Conservation (phyloP, 106 monocot species). For the Dendrobium huoshanense region DNA sequence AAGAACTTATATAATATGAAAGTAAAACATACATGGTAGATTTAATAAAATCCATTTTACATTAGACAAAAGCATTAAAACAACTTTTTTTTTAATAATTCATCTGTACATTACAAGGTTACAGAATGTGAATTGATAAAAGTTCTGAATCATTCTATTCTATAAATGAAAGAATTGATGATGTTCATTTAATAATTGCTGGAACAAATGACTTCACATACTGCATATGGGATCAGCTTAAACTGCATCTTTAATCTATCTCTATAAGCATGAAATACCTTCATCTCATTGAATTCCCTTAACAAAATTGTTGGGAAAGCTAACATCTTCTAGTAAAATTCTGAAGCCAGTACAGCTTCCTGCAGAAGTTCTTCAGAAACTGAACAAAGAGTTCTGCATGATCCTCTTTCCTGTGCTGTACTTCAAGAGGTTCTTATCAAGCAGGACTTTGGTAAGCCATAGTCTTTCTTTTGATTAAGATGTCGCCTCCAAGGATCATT, state of each 20-base stretch:
- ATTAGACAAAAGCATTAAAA: too few relatives aligned
- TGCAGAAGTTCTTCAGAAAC: neutral
- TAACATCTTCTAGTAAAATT: neutral
- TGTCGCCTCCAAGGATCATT: conserved; percentile 38
- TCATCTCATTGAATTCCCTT: neutral
- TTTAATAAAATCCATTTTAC: too few relatives aligned
- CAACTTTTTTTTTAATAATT: too few relatives aligned
- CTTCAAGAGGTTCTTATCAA: conserved; percentile 10
- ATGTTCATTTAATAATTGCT: neutral
- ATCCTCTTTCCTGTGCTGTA: neutral
- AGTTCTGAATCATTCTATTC: neutral
- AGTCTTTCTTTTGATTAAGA: conserved; percentile 20
- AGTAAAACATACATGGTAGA: too few relatives aligned
- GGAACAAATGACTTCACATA: too few relatives aligned
- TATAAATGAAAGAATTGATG: neutral
- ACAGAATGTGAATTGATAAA: neutral
- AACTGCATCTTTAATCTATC: neutral
- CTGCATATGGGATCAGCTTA: neutral
- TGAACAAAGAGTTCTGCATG: neutral
- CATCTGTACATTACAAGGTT: neutral
- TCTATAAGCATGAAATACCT: neutral
- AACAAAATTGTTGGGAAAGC: neutral
- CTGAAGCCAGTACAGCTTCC: neutral
- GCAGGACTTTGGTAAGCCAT: conserved; percentile 31
- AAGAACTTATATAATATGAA: too few relatives aligned